A percentile compares a stretch with the other conserved stretches of the same genome.
phyloP scores from a whole-genome alignment of 139 green algal species.

The Dunaliella primolecta region DNA sequence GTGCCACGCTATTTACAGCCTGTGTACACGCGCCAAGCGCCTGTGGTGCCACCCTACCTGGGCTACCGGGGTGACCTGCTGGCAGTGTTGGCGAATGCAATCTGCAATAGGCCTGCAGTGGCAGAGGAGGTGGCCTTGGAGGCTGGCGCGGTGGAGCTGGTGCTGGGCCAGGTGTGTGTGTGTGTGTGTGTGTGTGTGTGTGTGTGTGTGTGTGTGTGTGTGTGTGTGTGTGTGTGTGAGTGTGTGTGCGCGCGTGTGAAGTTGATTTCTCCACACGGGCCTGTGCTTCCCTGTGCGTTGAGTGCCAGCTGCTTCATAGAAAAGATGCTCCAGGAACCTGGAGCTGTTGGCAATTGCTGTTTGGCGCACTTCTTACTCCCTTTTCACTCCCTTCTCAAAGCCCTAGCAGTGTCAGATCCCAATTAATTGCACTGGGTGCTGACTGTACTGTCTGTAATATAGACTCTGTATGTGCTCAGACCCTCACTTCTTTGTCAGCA shows the following conservation, averaged over 20 bases:
- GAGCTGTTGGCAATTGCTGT: too few relatives aligned
- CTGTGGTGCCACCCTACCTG: constrained; percentile 45
- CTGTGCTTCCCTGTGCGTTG: not conserved
- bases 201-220: not conserved
- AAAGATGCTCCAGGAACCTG: too few relatives aligned
- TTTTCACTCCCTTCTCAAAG: too few relatives aligned
- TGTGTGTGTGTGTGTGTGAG: not conserved
- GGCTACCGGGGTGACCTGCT: constrained; percentile 75
- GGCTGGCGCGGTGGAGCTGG: constrained; percentile 52
- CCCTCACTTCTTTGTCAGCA: too few relatives aligned
- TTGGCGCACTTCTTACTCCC: too few relatives aligned
- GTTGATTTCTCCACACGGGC: not conserved
- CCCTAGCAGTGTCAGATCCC: too few relatives aligned
- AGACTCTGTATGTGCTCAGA: too few relatives aligned
- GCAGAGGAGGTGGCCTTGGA: constrained; percentile 37
- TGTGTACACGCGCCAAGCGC: not conserved
- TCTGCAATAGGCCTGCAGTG: constrained; percentile 29
- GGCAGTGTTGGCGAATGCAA: constrained; percentile 62
- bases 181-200: not conserved
- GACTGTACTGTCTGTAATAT: too few relatives aligned
- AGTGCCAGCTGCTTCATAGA: not conserved
- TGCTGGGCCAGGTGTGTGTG: constrained; percentile 46
- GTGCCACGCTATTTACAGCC: too few relatives aligned
- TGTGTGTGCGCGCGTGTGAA: too few relatives aligned
- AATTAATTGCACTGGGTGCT: too few relatives aligned